Conservation (phyloP, 1,284 basidiomycete species). For the Tilletia setariae region DNA sequence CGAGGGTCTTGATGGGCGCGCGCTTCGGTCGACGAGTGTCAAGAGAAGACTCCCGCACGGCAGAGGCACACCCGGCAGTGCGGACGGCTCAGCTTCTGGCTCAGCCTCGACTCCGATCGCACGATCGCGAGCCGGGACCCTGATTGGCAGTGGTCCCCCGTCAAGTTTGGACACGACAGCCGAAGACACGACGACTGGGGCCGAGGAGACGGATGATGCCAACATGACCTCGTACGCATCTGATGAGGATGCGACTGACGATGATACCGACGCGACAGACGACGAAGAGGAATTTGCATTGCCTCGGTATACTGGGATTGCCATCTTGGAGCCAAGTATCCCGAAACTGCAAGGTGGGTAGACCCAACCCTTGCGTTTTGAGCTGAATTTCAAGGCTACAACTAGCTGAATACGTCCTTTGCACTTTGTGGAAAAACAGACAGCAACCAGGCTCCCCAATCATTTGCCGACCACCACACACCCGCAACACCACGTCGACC, state of each 20-base stretch:
- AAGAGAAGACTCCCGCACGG: conserved; percentile 9
- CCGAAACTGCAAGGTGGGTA: not conserved
- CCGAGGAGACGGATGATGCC: conserved; percentile 11
- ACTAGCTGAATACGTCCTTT: no score
- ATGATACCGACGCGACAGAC: not conserved
- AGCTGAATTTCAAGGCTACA: no score
- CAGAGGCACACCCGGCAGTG: not conserved
- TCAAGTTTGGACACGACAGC: conserved; percentile 24
- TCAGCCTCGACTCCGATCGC: not conserved
- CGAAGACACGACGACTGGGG: not conserved
- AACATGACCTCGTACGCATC: conserved; percentile 13
- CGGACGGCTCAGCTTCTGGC: conserved; percentile 26
- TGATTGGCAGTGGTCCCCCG: conserved; percentile 18
- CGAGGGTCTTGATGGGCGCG: conserved; percentile 54
- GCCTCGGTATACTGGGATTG: conserved; percentile 15
- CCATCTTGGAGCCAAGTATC: conserved; percentile 17
- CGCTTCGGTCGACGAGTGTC: conserved; percentile 20
- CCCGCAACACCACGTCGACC: conserved; percentile 17
- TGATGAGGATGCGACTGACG: conserved; percentile 14
- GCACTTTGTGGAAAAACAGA: no score
- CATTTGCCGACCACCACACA: conserved; percentile 12
- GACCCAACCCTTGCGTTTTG: no score
- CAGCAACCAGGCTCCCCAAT: not conserved
- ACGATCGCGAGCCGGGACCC: conserved; percentile 3
- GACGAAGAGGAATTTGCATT: conserved; percentile 13